Conservation (phyloP, 1,284 basidiomycete genomes). For the Rhodotorula sp. region DNA sequence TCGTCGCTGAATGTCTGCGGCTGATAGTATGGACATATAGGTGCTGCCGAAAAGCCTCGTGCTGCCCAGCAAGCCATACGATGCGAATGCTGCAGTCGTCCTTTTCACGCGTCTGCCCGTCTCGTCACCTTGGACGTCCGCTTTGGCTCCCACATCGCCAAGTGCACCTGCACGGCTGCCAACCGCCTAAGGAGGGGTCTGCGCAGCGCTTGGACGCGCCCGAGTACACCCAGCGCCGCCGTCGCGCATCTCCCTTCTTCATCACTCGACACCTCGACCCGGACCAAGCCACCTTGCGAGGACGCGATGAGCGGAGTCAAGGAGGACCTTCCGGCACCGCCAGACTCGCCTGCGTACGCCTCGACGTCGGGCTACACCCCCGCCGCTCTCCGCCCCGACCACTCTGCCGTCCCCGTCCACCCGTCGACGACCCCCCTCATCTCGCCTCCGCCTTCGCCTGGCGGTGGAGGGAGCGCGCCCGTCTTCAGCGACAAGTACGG, state of each 20-base stretch:
- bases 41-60: too few relatives aligned
- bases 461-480: neutral
- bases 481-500: slow-evolving; percentile 22
- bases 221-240: neutral
- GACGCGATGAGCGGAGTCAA: neutral
- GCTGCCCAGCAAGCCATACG: too few relatives aligned
- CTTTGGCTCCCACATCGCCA: neutral
- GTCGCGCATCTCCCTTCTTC: neutral
- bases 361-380: neutral
- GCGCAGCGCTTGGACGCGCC: neutral
- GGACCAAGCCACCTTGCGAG: neutral
- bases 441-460: slow-evolving; percentile 21
- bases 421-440: slow-evolving; percentile 29
- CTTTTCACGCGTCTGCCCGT: too few relatives aligned
- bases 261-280: neutral
- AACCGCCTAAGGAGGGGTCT: neutral
- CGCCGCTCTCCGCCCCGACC: slow-evolving; percentile 14
- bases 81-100: too few relatives aligned
- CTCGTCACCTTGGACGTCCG: neutral
- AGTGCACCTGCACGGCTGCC: neutral
- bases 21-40: too few relatives aligned
- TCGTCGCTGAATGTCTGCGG: too few relatives aligned
- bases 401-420: slow-evolving; percentile 19
- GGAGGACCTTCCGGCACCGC: neutral
- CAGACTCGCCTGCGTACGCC: slow-evolving; percentile 2